Conservation (phyloP, 1,284 basidiomycete genomes). For the Trichosporon inkin region DNA sequence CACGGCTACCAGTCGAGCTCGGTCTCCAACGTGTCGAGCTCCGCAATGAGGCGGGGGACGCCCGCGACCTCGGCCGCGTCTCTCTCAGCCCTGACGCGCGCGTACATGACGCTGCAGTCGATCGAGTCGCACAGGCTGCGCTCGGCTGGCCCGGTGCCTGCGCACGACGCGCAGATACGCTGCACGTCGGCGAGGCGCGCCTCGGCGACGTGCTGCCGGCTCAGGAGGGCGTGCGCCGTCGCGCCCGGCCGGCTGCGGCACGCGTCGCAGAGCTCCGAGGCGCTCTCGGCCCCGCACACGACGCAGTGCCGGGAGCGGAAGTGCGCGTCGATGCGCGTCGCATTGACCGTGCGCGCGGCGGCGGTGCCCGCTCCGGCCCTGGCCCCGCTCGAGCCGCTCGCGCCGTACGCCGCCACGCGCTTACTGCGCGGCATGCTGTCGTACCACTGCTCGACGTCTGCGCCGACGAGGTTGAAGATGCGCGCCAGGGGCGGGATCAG, state of each 20-base stretch:
- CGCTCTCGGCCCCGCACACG: constrained; percentile 9
- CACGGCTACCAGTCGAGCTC: constrained; percentile 14
- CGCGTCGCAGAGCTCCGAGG: constrained; percentile 56
- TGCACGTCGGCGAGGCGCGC: constrained; percentile 59
- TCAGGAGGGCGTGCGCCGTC: constrained; percentile 61
- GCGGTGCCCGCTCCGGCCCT: constrained; percentile 48
- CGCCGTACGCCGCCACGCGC: constrained; percentile 18
- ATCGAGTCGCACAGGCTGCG: constrained; percentile 69
- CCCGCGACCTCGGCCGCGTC: constrained; percentile 53
- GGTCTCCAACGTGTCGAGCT: constrained; percentile 15
- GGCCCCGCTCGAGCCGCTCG: constrained; percentile 6
- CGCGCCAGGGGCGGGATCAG: constrained; percentile 85
- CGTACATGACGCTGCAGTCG: constrained; percentile 78
- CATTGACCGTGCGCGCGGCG: neutral
- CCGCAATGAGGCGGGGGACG: constrained; percentile 26
- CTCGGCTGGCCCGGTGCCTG: constrained; percentile 58
- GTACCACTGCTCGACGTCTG: constrained; percentile 83
- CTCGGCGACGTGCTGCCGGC: constrained; percentile 60
- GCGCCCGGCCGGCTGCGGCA: constrained; percentile 59
- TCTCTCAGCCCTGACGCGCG: constrained; percentile 62
- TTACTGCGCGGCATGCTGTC: constrained; percentile 67
- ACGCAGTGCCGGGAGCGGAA: constrained; percentile 12
- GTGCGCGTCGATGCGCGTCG: constrained; percentile 26
- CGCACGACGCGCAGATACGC: constrained; percentile 67
- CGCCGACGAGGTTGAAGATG: constrained; percentile 87